Evolutionary conservation across 2,329 filamentous ascomycete species (phyloP).

Genomic region (Ploettnerulaceae sp.): DNA sequence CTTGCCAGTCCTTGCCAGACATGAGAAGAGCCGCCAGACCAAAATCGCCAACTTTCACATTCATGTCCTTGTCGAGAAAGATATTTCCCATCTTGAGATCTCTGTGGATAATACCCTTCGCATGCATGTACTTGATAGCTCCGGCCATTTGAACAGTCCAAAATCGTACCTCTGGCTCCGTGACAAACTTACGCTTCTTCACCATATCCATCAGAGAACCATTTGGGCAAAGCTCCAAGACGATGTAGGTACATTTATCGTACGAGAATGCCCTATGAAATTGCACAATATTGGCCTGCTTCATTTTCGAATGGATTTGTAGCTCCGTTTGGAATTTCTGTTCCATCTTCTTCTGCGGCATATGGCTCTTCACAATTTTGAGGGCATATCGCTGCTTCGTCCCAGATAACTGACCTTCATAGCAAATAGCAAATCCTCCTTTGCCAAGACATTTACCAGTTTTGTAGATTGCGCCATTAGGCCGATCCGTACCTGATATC

Average conservation of each 20-base stretch:
- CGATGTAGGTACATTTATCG: conserved; percentile 83
- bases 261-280: conserved; percentile 94
- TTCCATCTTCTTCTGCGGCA: conserved; percentile 72
- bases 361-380: conserved; percentile 79
- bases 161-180: conserved; percentile 87
- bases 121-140: conserved; percentile 96
- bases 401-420: conserved; percentile 63
- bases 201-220: conserved; percentile 98
- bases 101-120: conserved; percentile 90
- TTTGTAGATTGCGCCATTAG: conserved; percentile 66
- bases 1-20: conserved; percentile 84
- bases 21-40: conserved; percentile 88
- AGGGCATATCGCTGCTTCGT: conserved; percentile 66
- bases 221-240: conserved; percentile 90
- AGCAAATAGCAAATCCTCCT: conserved; percentile 79
- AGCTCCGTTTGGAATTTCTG: conserved; percentile 84
- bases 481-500: conserved; percentile 49
- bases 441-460: conserved; percentile 72
- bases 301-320: conserved; percentile 97
- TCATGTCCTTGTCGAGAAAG: conserved; percentile 91
- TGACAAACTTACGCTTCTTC: conserved; percentile 83
- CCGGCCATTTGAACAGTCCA: conserved; percentile 94
- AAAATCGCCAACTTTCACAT: conserved; percentile 97
- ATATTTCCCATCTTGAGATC: conserved; percentile 98
- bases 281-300: conserved; percentile 90